phyloP scores from a whole-genome alignment of 2,329 filamentous ascomycete genomes.

The Fusarium tanahbumbuense region DNA sequence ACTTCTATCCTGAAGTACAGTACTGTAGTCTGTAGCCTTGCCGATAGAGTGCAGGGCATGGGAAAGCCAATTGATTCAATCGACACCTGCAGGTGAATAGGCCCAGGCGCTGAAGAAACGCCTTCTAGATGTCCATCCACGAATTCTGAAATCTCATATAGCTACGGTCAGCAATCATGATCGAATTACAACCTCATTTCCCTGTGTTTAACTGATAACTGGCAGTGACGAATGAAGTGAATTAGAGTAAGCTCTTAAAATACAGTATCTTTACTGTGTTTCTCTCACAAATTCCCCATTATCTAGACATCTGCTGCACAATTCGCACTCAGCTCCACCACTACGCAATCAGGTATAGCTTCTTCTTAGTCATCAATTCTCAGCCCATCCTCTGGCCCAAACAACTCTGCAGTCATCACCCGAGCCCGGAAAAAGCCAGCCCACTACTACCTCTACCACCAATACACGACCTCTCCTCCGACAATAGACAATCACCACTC shows the following conservation, averaged over 20 bases:
- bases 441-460: constrained; percentile 43
- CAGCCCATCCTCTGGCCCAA: constrained; percentile 48
- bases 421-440: constrained; percentile 44
- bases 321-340: constrained; percentile 47
- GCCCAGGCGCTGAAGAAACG: neutral
- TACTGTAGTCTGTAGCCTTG: constrained; percentile 19
- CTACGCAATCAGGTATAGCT: constrained; percentile 43
- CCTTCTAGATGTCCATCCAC: neutral
- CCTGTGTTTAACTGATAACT: neutral
- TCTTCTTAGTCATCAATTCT: constrained; percentile 51
- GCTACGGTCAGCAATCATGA: neutral
- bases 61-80: neutral
- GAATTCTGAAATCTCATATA: neutral
- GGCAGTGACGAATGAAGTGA: constrained; percentile 41
- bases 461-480: constrained; percentile 32
- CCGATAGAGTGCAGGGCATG: constrained; percentile 11
- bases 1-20: neutral
- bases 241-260: constrained; percentile 41
- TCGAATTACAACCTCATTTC: neutral
- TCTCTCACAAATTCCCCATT: neutral
- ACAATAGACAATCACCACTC: constrained; percentile 39
- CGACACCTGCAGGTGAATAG: neutral
- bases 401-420: constrained; percentile 50
- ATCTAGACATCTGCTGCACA: constrained; percentile 12
- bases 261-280: constrained; percentile 42